Conservation (phyloP, 495 filamentous ascomycete species). For the Podospora fimiseda region DNA sequence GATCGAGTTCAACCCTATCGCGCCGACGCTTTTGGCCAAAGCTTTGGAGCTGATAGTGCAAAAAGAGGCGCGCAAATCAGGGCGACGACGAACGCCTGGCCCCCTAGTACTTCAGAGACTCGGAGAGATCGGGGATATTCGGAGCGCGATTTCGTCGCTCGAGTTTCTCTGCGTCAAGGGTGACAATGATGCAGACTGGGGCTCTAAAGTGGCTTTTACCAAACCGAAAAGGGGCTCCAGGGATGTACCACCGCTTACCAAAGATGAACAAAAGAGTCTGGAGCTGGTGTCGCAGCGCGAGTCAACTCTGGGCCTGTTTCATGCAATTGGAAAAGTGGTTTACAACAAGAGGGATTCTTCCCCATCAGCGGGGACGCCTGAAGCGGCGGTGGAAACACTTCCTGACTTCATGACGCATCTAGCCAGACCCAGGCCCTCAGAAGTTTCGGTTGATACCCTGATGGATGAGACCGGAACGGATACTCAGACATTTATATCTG, state of each 20-base stretch:
- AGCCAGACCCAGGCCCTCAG: conserved; percentile 57
- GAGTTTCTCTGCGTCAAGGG: conserved; percentile 83
- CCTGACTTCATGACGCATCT: conserved; percentile 59
- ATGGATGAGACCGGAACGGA: conserved; percentile 89
- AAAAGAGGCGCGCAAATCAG: conserved; percentile 71
- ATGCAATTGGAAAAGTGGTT: conserved; percentile 89
- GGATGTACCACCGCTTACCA: conserved; percentile 52
- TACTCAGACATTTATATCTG: conserved; percentile 78
- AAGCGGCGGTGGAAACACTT: conserved; percentile 38
- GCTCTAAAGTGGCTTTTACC: conserved; percentile 55
- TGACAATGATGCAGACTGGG: conserved; percentile 58
- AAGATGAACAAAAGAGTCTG: conserved; percentile 64
- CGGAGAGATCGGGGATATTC: conserved; percentile 80
- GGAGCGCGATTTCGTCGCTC: conserved; percentile 80
- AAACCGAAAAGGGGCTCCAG: conserved; percentile 54
- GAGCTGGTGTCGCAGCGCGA: conserved; percentile 76
- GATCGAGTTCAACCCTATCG: conserved; percentile 89
- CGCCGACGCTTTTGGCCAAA: conserved; percentile 77
- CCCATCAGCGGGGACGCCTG: conserved; percentile 20
- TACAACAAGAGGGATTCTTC: conserved; percentile 77
- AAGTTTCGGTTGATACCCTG: conserved; percentile 66
- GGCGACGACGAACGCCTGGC: conserved; percentile 59
- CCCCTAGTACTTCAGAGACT: conserved; percentile 66
- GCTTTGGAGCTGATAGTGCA: conserved; percentile 71
- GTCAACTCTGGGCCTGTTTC: conserved; percentile 84